Evolutionary conservation across 2,329 filamentous ascomycete species (phyloP).

Genomic region (Diaporthe longicolla): DNA sequence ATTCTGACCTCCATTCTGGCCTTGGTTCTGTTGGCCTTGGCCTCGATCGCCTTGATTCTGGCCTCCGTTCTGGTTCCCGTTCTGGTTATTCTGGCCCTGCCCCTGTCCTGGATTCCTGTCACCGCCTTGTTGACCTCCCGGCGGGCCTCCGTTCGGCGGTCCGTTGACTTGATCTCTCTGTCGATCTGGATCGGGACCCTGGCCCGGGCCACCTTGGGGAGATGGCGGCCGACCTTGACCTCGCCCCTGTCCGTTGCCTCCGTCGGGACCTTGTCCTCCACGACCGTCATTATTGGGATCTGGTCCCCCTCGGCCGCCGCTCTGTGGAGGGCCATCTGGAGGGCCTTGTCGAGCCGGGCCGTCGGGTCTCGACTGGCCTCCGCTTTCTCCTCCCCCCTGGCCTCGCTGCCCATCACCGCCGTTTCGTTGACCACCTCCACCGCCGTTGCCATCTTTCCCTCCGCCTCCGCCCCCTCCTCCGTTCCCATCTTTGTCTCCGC

Average conservation of each 20-base stretch:
- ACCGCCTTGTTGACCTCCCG: slow-evolving; percentile 3
- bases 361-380: slow-evolving; percentile 11
- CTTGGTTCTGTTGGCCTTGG: slow-evolving; percentile 6
- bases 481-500: neutral
- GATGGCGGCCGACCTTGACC: slow-evolving; percentile 7
- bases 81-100: neutral
- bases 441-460: neutral
- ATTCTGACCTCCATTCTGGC: slow-evolving; percentile 4
- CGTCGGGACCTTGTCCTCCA: neutral
- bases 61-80: neutral
- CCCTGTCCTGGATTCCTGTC: neutral
- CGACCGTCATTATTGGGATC: slow-evolving; percentile 1
- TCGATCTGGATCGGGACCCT: slow-evolving; percentile 1
- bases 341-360: neutral
- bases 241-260: neutral
- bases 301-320: slow-evolving; percentile 11
- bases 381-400: neutral
- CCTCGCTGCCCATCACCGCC: neutral
- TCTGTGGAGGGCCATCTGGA: slow-evolving; percentile 14
- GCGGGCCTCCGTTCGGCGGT: neutral
- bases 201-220: neutral
- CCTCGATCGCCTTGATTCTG: slow-evolving; percentile 15
- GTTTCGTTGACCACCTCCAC: neutral
- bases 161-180: slow-evolving; percentile 16
- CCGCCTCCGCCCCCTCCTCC: neutral